Percentiles rank a stretch among this genome's conserved stretches.
These are phyloP conservation scores for Nidula niveotomentosa DNA, from an alignment of 1,284 basidiomycete species.

Conservation along the genomic window DNA sequence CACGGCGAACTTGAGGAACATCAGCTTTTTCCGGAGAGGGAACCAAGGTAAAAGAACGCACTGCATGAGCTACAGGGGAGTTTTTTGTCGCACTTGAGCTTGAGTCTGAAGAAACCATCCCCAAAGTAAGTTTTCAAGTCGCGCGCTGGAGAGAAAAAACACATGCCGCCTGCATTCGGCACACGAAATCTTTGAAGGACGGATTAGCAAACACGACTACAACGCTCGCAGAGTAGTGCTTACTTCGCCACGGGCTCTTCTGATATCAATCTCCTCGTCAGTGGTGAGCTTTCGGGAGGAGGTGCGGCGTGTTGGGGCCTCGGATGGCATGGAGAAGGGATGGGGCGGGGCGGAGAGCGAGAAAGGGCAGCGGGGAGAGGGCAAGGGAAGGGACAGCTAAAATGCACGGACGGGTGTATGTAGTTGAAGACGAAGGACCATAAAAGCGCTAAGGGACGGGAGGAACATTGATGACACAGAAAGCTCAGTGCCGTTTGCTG, in stretches of 20 bases:
- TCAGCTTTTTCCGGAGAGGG: slow-evolving; percentile 2
- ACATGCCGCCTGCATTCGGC: slow-evolving; percentile 52
- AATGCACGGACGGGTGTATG: neutral
- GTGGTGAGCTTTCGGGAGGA: slow-evolving; percentile 39
- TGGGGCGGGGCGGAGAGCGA: too few relatives aligned
- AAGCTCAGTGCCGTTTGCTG: too few relatives aligned
- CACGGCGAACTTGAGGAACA: slow-evolving; percentile 30
- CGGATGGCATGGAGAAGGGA: slow-evolving; percentile 5
- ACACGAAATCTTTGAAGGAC: slow-evolving; percentile 41
- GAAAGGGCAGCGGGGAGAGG: neutral
- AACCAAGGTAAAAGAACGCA: slow-evolving; percentile 14
- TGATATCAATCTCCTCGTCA: slow-evolving; percentile 51
- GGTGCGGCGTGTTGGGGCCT: slow-evolving; percentile 26
- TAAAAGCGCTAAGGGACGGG: too few relatives aligned
- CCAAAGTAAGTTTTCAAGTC: neutral
- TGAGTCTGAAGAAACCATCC: slow-evolving; percentile 39
- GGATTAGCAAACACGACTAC: slow-evolving; percentile 3
- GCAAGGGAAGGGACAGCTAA: neutral
- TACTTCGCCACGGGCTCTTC: slow-evolving; percentile 54
- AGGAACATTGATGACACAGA: too few relatives aligned
- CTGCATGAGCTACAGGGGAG: slow-evolving; percentile 52
- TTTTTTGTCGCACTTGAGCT: slow-evolving; percentile 71
- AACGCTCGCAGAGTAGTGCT: slow-evolving; percentile 1
- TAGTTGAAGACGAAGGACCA: too few relatives aligned
- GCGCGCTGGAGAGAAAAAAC: neutral